Conservation (phyloP, 208 protist genomes). For the Strigomonas galati region DNA sequence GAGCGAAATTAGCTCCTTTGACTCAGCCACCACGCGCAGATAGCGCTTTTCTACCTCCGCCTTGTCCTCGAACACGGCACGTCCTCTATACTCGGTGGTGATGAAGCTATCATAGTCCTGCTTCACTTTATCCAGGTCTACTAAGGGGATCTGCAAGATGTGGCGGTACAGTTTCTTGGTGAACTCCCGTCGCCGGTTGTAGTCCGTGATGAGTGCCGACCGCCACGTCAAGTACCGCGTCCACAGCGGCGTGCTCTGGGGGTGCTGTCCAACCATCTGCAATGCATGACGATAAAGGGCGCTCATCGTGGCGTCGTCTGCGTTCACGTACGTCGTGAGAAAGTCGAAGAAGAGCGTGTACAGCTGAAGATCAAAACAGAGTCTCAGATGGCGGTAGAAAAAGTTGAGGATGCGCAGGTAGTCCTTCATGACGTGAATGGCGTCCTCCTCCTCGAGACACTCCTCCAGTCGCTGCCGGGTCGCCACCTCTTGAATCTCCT, state of each 20-base stretch:
- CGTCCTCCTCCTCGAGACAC: slow-evolving; percentile 57
- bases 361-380: slow-evolving; percentile 62
- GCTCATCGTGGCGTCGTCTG: slow-evolving; percentile 52
- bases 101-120: slow-evolving; percentile 76
- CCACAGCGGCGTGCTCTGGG: slow-evolving; percentile 73
- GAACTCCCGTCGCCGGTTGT: slow-evolving; percentile 47
- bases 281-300: slow-evolving; percentile 57
- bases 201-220: slow-evolving; percentile 37
- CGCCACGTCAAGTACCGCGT: slow-evolving; percentile 62
- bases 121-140: slow-evolving; percentile 63
- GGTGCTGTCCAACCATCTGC: slow-evolving; percentile 67
- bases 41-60: slow-evolving; percentile 43
- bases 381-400: slow-evolving; percentile 79
- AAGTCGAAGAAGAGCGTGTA: slow-evolving; percentile 79
- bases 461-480: slow-evolving; percentile 36
- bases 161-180: slow-evolving; percentile 58
- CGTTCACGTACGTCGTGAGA: slow-evolving; percentile 50
- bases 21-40: slow-evolving; percentile 36
- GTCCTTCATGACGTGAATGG: slow-evolving; percentile 49
- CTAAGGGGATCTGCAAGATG: slow-evolving; percentile 67
- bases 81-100: slow-evolving; percentile 47
- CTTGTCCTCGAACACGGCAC: slow-evolving; percentile 53
- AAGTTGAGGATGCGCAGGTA: slow-evolving; percentile 68
- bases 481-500: slow-evolving; percentile 52
- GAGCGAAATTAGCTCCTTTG: slow-evolving; percentile 26